Conservation (phyloP, 1,284 basidiomycete genomes). For the Ceratobasidium sp. region DNA sequence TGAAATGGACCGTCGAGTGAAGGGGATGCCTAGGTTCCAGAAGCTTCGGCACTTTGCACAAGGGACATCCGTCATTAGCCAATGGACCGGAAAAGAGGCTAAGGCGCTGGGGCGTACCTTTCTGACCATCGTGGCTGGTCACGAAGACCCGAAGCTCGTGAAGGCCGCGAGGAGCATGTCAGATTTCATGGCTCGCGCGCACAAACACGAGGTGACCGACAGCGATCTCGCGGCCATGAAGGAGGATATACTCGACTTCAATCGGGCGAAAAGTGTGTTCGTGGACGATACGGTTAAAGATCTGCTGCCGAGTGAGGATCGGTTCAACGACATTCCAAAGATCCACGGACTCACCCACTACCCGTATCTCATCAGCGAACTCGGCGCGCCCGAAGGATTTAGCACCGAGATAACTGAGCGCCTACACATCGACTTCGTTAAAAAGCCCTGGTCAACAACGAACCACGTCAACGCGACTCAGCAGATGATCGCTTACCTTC, state of each 20-base stretch:
- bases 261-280: conserved; percentile 49
- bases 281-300: not conserved
- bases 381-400: conserved; percentile 41
- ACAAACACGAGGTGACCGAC: not conserved
- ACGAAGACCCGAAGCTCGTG: conserved; percentile 6
- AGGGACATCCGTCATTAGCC: conserved; percentile 33
- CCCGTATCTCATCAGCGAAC: conserved; percentile 13
- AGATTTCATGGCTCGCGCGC: conserved; percentile 57
- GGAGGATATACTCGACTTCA: conserved; percentile 42
- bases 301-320: not conserved
- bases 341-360: conserved; percentile 46
- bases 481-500: conserved; percentile 46
- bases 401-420: conserved; percentile 45
- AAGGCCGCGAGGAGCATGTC: conserved; percentile 53
- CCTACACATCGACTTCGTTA: conserved; percentile 45
- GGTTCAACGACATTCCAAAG: conserved; percentile 33
- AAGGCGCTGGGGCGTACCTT: conserved; percentile 43
- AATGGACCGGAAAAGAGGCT: conserved; percentile 47
- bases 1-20: conserved; percentile 37
- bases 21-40: conserved; percentile 32
- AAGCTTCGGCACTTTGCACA: conserved; percentile 27
- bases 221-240: conserved; percentile 44
- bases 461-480: conserved; percentile 23
- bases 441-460: conserved; percentile 39
- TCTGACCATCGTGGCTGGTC: not conserved